Evolutionary conservation across 768 basidiomycete species (phyloP), one percentile per base, ranked within the genome.

Genomic region (Udeniomyces megalosporus): DNA sequence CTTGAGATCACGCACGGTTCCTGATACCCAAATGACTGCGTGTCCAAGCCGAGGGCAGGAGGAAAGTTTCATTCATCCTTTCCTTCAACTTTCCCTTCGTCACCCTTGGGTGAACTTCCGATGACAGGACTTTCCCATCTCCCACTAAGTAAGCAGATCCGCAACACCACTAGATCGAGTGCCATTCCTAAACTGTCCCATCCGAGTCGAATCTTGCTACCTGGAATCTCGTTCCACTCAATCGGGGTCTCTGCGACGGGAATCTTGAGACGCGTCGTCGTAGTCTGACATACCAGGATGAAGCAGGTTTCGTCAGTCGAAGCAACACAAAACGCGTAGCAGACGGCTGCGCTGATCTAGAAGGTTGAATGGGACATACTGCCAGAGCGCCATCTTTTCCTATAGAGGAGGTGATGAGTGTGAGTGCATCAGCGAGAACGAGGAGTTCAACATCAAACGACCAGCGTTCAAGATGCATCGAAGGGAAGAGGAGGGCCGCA

Each of bases 391-490:
- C n/a, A n/a, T n/a, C n/a, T n/a, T n/a, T n/a, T n/a, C n/a, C n/a
- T n/a, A n/a, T 51, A 48, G 31, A 45, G 2, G 42, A 15, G 10
- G 48, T 17, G 4, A n/a, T 29, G 14, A 63, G 45, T 15, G 32
- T 28, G 38, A 44, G 45, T 26, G 44, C n/a, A 10, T 56, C 55
- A 1, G 91, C 88, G 44, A 92, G 78, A 11, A 95, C 77, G 22
- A 96, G 77, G 4, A 95, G 80, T 72, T 96, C 92, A 62, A 95
- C 91, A 73, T 96, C 92, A 69, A 96, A 96, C 72, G 93, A 91
- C 92, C 92, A 96, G 0, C 86, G 84, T 5, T 84, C 77, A 31
- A 93, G 83, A 69, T 88, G 91, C 70, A 93, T 84, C 1, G 79
- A 78, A 0, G 88, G 88, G 74, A 93, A 96, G 65, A 96, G 82